Base-by-base conservation (phyloP, 306 rosid genomes). In the Ammopiptanthus mongolicus region DNA sequence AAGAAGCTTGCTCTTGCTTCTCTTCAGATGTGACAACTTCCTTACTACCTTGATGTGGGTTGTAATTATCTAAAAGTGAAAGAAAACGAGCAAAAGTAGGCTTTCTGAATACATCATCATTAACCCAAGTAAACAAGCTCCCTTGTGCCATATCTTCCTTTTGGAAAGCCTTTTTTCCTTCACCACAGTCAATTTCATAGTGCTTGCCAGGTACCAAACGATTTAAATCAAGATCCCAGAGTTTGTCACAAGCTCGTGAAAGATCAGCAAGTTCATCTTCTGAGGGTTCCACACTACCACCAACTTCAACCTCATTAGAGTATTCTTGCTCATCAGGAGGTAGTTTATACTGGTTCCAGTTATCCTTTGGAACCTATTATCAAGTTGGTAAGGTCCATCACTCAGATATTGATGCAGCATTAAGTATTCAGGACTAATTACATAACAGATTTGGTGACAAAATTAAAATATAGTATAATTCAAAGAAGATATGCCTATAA, bases 161-260 rank as follows among this genome's bases (percentile, higher is more conserved):
- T 68, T 87, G 91, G 82, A 2, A 72, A 69, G 74, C 97, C 86
- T 76, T 90, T 87, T 95, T 95, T 75, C 98, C 98, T 72, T 87
- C 96, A 25, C 97, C 97, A 62, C 96, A 91, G 82, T 95, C 96
- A 77, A 95, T 90, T 88, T 91, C 96, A 61, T 95, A 95, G 87
- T 95, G 88, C 78, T 86, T 91, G 61, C 91, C 88, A 48, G 97
- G 96, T 69, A 78, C 78, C 86, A 91, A 70, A 65, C 96, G 90
- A 82, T 90, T 90, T 25, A 73, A 80, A 82, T 95, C 98, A 58
- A 95, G 89, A 51, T 95, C 91, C 98, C 98, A 95, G 3, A 91
- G 87, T 75, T 80, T 95, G 31, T 78, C 83, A 80, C 98, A 95
- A 14, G 97, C 98, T 55, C 57, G 80, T 51, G 96, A 79, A 14